Conservation (phyloP, 1,284 basidiomycete genomes). For the Ustilago sp. region DNA sequence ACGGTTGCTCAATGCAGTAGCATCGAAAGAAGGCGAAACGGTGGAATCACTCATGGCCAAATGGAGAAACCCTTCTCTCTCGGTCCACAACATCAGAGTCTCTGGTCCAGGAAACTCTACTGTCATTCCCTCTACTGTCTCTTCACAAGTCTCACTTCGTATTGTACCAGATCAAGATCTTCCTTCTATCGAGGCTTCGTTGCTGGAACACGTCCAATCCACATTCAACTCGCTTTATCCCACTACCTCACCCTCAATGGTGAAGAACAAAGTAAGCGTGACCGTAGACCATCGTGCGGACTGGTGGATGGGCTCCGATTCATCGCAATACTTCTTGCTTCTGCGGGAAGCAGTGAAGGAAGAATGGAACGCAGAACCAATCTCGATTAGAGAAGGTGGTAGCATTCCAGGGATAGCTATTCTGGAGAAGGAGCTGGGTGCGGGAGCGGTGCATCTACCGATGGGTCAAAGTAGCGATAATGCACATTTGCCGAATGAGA, state of each 20-base stretch:
- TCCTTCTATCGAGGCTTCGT: conserved; percentile 76
- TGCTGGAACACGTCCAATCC: conserved; percentile 76
- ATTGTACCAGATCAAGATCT: conserved; percentile 94
- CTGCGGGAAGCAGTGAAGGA: conserved; percentile 83
- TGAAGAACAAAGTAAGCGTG: conserved; percentile 69
- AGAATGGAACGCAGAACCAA: conserved; percentile 81
- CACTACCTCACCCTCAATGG: background rate
- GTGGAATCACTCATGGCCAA: conserved; percentile 57
- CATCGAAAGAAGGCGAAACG: conserved; percentile 15
- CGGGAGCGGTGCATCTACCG: conserved; percentile 83
- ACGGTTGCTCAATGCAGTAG: conserved; percentile 12
- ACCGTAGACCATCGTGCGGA: conserved; percentile 85
- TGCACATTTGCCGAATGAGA: conserved; percentile 87
- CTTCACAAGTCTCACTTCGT: conserved; percentile 73
- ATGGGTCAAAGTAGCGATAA: conserved; percentile 81
- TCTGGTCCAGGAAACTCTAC: conserved; percentile 58
- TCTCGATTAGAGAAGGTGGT: conserved; percentile 84
- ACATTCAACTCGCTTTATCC: conserved; percentile 76
- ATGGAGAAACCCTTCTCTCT: conserved; percentile 62
- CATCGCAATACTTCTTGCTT: conserved; percentile 84
- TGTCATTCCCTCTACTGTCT: conserved; percentile 60
- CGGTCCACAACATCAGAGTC: conserved; percentile 58
- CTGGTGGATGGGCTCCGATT: conserved; percentile 93
- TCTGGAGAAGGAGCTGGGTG: conserved; percentile 85
- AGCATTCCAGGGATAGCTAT: conserved; percentile 83